Evolutionary conservation across 768 basidiomycete species (phyloP).

Genomic region (Psilocybe tampanensis): DNA sequence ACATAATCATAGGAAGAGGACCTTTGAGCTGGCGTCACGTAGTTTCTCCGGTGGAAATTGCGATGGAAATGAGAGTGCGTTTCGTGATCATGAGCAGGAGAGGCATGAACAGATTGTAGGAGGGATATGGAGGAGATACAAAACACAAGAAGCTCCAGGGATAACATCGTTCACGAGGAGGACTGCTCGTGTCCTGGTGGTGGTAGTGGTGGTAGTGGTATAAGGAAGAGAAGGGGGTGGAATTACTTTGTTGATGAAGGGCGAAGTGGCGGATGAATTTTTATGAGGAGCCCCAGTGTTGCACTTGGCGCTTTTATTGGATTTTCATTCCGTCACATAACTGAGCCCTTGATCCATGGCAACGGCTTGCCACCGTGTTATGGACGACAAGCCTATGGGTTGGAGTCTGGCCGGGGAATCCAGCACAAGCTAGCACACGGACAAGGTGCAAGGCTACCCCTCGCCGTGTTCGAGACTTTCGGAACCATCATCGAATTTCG

Average conservation of each 20-base stretch:
- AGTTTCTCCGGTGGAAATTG: slow-evolving; percentile 30
- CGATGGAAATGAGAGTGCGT: slow-evolving; percentile 12
- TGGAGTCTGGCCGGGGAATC: not conserved
- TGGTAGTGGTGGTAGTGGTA: slow-evolving; percentile 6
- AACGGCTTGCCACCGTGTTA: not conserved
- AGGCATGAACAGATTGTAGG: not conserved
- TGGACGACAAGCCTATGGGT: not conserved
- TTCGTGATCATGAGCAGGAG: slow-evolving; percentile 1
- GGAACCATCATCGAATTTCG: not conserved
- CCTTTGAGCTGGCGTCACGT: slow-evolving; percentile 32
- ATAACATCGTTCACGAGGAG: slow-evolving; percentile 29
- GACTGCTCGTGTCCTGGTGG: not conserved
- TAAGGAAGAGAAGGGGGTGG: not conserved
- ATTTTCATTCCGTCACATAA: not conserved
- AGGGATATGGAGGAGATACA: not conserved
- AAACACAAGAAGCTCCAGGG: slow-evolving; percentile 6
- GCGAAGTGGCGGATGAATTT: not conserved
- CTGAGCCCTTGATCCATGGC: not conserved
- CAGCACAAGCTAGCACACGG: not conserved
- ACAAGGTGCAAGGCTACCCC: not conserved
- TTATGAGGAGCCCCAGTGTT: not conserved
- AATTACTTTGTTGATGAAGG: not conserved
- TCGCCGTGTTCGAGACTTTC: not conserved
- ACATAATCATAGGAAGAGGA: slow-evolving; percentile 26
- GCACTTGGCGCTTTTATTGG: not conserved